Evolutionary conservation across 2,329 filamentous ascomycete species (phyloP), one percentile per base, ranked within the genome.

Genomic region (Fusarium sp.): DNA sequence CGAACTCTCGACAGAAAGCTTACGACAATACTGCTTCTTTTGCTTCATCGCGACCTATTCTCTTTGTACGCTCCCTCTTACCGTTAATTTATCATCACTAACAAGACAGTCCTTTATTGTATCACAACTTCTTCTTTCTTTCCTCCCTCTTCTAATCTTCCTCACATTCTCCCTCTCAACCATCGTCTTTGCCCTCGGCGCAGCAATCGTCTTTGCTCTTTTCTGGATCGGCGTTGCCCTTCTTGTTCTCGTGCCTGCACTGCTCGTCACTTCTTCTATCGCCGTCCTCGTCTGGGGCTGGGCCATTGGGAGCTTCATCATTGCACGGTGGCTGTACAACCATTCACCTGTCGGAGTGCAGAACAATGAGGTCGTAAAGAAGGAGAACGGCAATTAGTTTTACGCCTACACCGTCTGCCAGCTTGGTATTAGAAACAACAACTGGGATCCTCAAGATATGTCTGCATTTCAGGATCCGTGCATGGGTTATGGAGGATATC

Each of bases 81-180:
- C 11, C 7, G 8, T 23, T 27, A 27, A 42, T 52, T 23, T 29
- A 29, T 14, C 35, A 37, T 21, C 31, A 38, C 48, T 59, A 45
- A 45, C 52, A 56, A 41, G 46, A 38, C 27, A 94, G 92, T 89
- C 90, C 65, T 93, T 96, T 79, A 78, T 94, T 63, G 81, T 88
- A 49, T 84, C 87, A 35, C 93, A 95, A 79, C 76, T 91, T 64
- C 79, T 90, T 65, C 86, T 94, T 69, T 90, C 90, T 19, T 86
- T 90, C 63, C 80, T 93, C 19, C 93, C 93, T 3, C 76, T 95
- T 65, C 80, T 90, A 44, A 82, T 94, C 70, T 95, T 96, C 83
- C 71, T 87, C 62, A 83, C 88, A 74, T 94, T 95, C 84, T 85
- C 87, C 61, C 74, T 91, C 44, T 89, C 88, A 42, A 88, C 91